phyloP scores from a whole-genome alignment of 1,284 basidiomycete species.

The Cutaneotrichosporon spelunceum region DNA sequence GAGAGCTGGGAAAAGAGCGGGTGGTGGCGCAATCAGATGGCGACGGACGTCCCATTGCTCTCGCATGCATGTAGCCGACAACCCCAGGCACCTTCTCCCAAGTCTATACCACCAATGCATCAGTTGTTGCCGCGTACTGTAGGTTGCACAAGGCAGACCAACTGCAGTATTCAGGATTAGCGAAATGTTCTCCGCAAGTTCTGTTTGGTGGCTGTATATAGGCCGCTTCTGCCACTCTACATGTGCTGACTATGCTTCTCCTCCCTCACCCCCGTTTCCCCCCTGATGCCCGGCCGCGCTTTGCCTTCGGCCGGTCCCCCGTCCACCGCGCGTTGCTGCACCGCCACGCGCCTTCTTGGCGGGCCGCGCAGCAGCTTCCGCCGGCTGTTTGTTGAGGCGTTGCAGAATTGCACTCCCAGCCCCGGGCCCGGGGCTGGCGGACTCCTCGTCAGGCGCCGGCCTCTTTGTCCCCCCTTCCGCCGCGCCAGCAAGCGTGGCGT shows the following conservation, averaged over 20 bases:
- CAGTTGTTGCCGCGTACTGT: too few relatives aligned
- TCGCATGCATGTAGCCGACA: too few relatives aligned
- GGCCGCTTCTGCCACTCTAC: neutral
- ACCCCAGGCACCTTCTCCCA: too few relatives aligned
- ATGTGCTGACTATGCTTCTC: neutral
- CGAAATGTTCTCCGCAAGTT: too few relatives aligned
- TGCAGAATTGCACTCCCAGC: slow-evolving; percentile 17
- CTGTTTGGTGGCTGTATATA: too few relatives aligned
- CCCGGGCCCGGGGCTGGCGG: neutral
- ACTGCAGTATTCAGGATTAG: too few relatives aligned
- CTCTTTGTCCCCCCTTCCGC: slow-evolving; percentile 14
- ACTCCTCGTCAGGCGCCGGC: slow-evolving; percentile 20
- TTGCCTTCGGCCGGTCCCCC: slow-evolving; percentile 17
- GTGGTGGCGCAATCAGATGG: too few relatives aligned
- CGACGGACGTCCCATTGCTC: too few relatives aligned
- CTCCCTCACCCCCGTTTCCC: neutral
- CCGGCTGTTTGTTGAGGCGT: slow-evolving; percentile 12
- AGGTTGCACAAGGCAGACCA: too few relatives aligned
- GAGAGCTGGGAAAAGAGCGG: too few relatives aligned
- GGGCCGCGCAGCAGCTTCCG: slow-evolving; percentile 10
- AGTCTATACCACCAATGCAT: too few relatives aligned
- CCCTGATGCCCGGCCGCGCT: slow-evolving; percentile 9
- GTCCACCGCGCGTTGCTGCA: slow-evolving; percentile 9
- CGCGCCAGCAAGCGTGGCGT: slow-evolving; percentile 34
- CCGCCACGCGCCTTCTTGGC: slow-evolving; percentile 21